A percentile compares a stretch with the other conserved stretches of the same genome.
phyloP scores from a whole-genome alignment of 257 asterid genomes.

The Petunia axillaris region DNA sequence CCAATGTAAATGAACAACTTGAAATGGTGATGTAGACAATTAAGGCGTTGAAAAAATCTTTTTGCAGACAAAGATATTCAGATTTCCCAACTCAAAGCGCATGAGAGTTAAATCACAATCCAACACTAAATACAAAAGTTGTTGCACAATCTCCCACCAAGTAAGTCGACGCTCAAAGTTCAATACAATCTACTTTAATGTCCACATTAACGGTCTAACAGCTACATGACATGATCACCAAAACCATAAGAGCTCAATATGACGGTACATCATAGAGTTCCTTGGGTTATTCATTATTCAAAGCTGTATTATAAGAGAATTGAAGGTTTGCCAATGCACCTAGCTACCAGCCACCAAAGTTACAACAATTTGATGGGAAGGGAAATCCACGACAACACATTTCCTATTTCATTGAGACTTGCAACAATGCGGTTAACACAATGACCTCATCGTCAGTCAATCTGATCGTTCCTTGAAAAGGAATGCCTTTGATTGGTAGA shows the following conservation, averaged over 20 bases:
- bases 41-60: neutral
- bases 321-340: neutral
- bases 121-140: neutral
- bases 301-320: too few species aligned
- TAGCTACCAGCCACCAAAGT: neutral
- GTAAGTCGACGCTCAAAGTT: neutral
- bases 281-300: neutral
- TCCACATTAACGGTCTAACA: neutral
- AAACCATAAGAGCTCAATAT: neutral
- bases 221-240: neutral
- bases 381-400: too few species aligned
- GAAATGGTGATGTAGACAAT: neutral
- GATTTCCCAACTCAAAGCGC: neutral
- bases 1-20: neutral
- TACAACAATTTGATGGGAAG: too few species aligned
- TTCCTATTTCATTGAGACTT: too few species aligned
- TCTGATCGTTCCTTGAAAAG: too few species aligned
- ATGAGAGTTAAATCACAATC: neutral
- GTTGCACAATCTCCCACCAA: neutral
- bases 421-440: neutral
- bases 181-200: neutral
- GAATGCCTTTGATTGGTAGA: too few species aligned
- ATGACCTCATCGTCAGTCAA: neutral
- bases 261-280: neutral
- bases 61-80: neutral